phyloP scores from a whole-genome alignment of 345 rosid genomes.

The Dipteronia sinensis region DNA sequence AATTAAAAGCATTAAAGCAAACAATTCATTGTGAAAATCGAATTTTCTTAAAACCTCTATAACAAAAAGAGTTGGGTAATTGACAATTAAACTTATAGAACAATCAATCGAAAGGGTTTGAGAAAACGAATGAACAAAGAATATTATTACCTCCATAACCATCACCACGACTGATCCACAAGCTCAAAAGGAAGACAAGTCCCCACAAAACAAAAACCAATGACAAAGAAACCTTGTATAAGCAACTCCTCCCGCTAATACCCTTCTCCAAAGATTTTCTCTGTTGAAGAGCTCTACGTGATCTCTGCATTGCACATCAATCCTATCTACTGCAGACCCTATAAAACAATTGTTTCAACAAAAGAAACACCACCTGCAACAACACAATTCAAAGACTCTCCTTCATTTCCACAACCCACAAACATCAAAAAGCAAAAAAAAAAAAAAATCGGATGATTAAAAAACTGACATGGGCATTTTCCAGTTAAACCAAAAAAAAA shows the following conservation, averaged over 20 bases:
- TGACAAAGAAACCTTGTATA: constrained; percentile 70
- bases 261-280: constrained; percentile 58
- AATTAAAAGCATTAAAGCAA: not conserved
- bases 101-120: not conserved
- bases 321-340: constrained; percentile 19
- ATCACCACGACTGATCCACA: constrained; percentile 66
- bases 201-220: constrained; percentile 75
- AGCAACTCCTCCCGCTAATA: constrained; percentile 36
- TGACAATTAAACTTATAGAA: not conserved
- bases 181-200: constrained; percentile 60
- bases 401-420: constrained; percentile 5
- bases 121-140: no score
- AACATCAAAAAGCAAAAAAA: not conserved
- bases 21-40: not conserved
- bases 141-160: constrained; percentile 50
- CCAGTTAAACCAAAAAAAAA: not conserved
- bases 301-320: constrained; percentile 88
- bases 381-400: not conserved
- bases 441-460: not conserved
- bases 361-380: constrained; percentile 13
- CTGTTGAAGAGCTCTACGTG: constrained; percentile 74
- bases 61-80: not conserved
- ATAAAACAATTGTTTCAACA: not conserved
- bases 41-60: not conserved
- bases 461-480: not conserved